These are phyloP conservation scores for Funneliformis mosseae DNA, from an alignment of 192 early-diverging fungal species.

Conservation along the genomic window DNA sequence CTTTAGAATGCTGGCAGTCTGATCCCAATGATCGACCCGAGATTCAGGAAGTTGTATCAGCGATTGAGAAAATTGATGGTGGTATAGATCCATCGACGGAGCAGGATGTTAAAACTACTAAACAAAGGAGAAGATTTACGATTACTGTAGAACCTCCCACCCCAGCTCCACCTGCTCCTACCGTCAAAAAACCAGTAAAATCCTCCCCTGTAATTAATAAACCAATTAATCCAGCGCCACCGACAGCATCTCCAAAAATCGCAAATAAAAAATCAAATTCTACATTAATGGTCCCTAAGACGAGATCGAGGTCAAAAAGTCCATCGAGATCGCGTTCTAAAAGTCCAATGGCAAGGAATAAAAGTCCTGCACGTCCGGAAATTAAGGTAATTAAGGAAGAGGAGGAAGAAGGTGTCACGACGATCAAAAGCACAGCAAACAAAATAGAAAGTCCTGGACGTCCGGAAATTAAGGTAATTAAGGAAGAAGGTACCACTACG, in stretches of 20 bases:
- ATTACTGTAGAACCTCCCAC: background rate
- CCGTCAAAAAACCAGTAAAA: too few relatives aligned
- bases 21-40: background rate
- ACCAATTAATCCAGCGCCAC: background rate
- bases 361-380: background rate
- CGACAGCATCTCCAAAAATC: background rate
- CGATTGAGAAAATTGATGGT: background rate
- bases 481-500: background rate
- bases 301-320: background rate
- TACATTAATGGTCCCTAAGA: background rate
- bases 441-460: background rate
- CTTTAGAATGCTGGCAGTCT: background rate
- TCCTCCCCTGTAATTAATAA: background rate
- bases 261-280: background rate
- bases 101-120: background rate
- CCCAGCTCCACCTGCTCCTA: background rate
- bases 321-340: background rate
- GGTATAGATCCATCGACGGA: background rate
- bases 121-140: background rate
- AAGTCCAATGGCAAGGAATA: background rate
- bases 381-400: background rate
- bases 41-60: background rate
- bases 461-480: background rate
- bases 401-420: background rate
- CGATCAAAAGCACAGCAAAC: background rate